phyloP scores from a whole-genome alignment of 1,284 basidiomycete genomes.

The Puccinia polysora region DNA sequence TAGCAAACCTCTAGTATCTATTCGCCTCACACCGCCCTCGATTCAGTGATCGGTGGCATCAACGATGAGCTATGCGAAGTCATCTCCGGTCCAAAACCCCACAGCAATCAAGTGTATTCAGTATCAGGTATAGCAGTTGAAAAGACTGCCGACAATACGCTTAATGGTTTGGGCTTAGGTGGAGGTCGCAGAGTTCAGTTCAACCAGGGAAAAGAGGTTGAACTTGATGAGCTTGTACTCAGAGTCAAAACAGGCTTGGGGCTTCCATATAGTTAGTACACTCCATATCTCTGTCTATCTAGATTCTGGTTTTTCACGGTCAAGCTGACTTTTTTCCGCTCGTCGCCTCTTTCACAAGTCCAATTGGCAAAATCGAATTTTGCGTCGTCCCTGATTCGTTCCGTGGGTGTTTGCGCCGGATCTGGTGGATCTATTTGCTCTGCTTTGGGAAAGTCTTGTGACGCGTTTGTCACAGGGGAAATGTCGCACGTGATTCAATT shows the following conservation, averaged over 20 bases:
- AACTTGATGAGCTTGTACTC: conserved; percentile 11
- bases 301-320: not conserved
- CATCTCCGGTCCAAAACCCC: not conserved
- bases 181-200: conserved; percentile 25
- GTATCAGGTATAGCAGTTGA: conserved; percentile 6
- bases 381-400: conserved; percentile 8
- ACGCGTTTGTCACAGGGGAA: conserved; percentile 38
- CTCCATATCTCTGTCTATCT: not conserved
- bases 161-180: conserved; percentile 21
- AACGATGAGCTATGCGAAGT: conserved; percentile 35
- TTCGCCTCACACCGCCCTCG: conserved; percentile 40
- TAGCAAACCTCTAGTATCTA: conserved; percentile 27
- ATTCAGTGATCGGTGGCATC: conserved; percentile 32
- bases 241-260: conserved; percentile 19
- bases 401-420: conserved; percentile 42
- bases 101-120: conserved; percentile 5
- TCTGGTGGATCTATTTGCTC: conserved; percentile 37
- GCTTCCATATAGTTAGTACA: conserved; percentile 20
- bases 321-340: not conserved
- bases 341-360: not conserved
- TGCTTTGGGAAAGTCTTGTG: conserved; percentile 37
- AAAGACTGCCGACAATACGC: not conserved
- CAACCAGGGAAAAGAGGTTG: conserved; percentile 11
- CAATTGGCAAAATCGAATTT: conserved; percentile 29
- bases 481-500: conserved; percentile 37